Conservation (phyloP, 1,139 yeast species). For the Pichia sp. region DNA sequence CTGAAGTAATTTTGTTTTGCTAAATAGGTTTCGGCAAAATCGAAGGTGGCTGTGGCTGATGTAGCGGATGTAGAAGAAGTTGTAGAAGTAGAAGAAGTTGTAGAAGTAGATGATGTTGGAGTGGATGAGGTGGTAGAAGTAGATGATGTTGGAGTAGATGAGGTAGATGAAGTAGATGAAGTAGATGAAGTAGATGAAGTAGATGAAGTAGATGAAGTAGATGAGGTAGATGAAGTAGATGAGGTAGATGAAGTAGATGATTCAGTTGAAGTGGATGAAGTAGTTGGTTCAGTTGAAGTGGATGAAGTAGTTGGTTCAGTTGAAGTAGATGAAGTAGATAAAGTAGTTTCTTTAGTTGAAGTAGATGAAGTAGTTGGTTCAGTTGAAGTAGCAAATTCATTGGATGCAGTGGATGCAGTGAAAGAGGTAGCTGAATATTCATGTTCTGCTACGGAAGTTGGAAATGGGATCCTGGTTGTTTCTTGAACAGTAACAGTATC, state of each 20-base stretch:
- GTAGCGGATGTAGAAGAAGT: slow-evolving; percentile 15
- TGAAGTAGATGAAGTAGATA: neutral
- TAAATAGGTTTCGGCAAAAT: slow-evolving; percentile 27
- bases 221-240: neutral
- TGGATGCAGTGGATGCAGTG: too few relatives aligned
- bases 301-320: neutral
- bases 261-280: neutral
- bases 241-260: neutral
- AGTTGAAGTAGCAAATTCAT: too few relatives aligned
- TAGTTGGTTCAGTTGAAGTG: neutral
- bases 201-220: neutral
- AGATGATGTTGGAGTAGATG: neutral
- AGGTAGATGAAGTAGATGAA: neutral
- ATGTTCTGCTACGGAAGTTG: too few relatives aligned
- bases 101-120: neutral
- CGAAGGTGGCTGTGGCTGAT: slow-evolving; percentile 9
- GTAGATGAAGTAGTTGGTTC: too few relatives aligned
- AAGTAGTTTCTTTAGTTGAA: too few relatives aligned
- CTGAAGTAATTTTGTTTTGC: slow-evolving; percentile 40
- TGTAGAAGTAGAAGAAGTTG: slow-evolving; percentile 8
- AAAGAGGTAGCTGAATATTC: too few relatives aligned
- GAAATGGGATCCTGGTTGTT: too few relatives aligned
- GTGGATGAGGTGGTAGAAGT: neutral
- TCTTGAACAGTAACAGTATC: too few relatives aligned
- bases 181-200: too few relatives aligned